Percentiles rank a stretch among this genome's conserved stretches.
These are phyloP conservation scores for Graphium sp. DNA, from an alignment of 2,329 filamentous ascomycete genomes.

Conservation along the genomic window DNA sequence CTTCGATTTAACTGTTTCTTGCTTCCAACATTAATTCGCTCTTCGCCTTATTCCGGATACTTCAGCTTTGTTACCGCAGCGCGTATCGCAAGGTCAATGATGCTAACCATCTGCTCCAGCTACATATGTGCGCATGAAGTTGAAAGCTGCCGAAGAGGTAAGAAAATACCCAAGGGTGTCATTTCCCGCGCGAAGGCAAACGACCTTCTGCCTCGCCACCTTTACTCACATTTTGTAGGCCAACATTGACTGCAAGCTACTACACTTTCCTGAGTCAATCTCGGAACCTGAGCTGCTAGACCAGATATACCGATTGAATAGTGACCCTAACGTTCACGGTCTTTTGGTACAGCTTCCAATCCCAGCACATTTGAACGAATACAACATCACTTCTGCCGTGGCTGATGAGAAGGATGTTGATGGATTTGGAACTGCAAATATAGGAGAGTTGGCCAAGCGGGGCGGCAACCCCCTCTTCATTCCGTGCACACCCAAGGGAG, in stretches of 20 bases:
- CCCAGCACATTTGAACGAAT: constrained; percentile 79
- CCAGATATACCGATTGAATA: constrained; percentile 67
- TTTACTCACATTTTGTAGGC: constrained; percentile 34
- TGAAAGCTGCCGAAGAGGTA: constrained; percentile 90
- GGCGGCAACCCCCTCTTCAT: constrained; percentile 79
- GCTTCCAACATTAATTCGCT: too few species aligned
- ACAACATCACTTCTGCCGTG: constrained; percentile 77
- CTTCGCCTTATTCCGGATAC: too few species aligned
- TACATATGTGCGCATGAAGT: constrained; percentile 99
- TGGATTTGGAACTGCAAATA: constrained; percentile 86
- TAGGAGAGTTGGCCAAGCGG: constrained; percentile 91
- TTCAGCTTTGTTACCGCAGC: too few species aligned
- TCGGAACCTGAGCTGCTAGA: constrained; percentile 76
- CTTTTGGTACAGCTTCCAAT: constrained; percentile 89
- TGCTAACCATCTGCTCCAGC: constrained; percentile 33
- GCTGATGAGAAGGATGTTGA: constrained; percentile 94
- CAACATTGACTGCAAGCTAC: constrained; percentile 73
- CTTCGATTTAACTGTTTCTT: too few species aligned
- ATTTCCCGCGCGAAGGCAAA: too few species aligned
- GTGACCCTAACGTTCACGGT: constrained; percentile 72
- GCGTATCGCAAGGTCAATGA: too few species aligned
- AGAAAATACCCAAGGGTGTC: constrained; percentile 7
- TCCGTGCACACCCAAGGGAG: constrained; percentile 91
- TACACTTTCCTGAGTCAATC: constrained; percentile 69
- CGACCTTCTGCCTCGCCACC: too few species aligned